These are phyloP conservation scores for Theobroma cacao DNA, from an alignment of 345 rosid species.

Conservation along the genomic window DNA sequence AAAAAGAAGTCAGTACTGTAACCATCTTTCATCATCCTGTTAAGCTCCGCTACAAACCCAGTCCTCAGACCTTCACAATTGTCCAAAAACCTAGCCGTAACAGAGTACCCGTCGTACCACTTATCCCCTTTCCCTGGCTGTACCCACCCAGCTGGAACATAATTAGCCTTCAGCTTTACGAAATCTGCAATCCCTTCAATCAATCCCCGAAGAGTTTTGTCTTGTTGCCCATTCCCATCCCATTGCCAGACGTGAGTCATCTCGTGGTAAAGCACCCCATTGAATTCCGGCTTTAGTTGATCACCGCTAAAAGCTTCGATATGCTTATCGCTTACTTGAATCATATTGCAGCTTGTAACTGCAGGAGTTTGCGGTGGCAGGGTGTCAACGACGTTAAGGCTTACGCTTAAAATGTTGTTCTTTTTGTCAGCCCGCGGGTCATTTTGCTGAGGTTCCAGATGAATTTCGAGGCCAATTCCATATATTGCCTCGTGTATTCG, in stretches of 20 bases:
- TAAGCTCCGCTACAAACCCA: constrained; percentile 65
- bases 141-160: constrained; percentile 53
- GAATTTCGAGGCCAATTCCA: background rate
- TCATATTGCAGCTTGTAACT: background rate
- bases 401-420: background rate
- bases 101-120: constrained; percentile 74
- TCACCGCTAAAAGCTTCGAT: background rate
- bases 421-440: background rate
- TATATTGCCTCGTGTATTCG: background rate
- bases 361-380: background rate
- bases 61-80: constrained; percentile 45
- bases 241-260: too few species aligned
- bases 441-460: background rate
- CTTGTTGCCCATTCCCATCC: too few species aligned
- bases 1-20: constrained; percentile 44
- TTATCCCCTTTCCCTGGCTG: constrained; percentile 49
- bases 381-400: background rate
- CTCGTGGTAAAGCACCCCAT: too few species aligned
- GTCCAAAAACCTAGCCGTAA: constrained; percentile 60
- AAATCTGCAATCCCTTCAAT: constrained; percentile 66
- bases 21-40: constrained; percentile 54
- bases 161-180: constrained; percentile 53
- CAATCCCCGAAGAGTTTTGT: constrained; percentile 35
- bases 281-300: too few species aligned
- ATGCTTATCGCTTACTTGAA: background rate